Conservation (phyloP, 169 alveolate genomes). For the Eimeria brunetti region DNA sequence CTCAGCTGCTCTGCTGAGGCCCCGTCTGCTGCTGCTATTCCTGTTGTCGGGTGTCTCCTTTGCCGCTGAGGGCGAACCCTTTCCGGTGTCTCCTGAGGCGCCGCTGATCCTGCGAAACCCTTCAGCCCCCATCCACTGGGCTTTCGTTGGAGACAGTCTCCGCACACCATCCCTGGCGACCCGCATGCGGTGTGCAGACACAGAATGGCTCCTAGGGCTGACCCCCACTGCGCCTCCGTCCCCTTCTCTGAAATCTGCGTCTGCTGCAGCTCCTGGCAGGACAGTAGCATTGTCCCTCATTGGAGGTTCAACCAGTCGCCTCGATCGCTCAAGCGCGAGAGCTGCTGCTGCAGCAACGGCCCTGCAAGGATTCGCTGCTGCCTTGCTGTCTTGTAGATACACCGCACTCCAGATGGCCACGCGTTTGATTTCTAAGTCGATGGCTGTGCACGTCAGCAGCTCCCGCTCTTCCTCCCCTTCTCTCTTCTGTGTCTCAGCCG, state of each 20-base stretch:
- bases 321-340: not conserved
- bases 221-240: slow-evolving; percentile 12
- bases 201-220: not conserved
- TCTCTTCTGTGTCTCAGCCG: not conserved
- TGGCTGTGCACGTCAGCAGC: slow-evolving; percentile 39
- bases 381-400: slow-evolving; percentile 55
- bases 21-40: not conserved
- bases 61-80: not conserved
- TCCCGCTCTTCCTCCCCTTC: slow-evolving; percentile 54
- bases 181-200: slow-evolving; percentile 35
- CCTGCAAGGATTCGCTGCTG: slow-evolving; percentile 67
- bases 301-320: not conserved
- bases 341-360: slow-evolving; percentile 48
- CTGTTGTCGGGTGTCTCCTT: not conserved
- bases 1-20: slow-evolving; percentile 33
- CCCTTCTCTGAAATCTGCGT: not conserved
- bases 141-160: not conserved
- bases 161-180: not conserved
- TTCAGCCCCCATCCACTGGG: not conserved
- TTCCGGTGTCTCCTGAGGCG: slow-evolving; percentile 11
- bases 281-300: not conserved
- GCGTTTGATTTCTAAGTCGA: slow-evolving; percentile 58
- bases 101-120: not conserved
- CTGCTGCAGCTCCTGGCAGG: not conserved
- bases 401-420: slow-evolving; percentile 65